Base-by-base conservation (phyloP, 176 grass and related monocot genomes). In the Otatea glauca region DNA sequence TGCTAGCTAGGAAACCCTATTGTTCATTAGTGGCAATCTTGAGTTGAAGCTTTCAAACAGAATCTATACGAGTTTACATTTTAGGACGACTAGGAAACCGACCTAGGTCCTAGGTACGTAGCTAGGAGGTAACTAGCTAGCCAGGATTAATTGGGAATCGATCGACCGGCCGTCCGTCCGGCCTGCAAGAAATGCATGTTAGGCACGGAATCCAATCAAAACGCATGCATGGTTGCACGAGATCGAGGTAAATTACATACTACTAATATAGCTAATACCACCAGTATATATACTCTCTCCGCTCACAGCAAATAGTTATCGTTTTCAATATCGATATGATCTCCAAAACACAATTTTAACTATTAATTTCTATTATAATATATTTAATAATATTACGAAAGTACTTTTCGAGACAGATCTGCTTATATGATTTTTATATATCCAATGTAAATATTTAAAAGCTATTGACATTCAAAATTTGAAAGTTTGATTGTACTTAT, bases 181-280 rank as follows among this genome's bases (percentile, higher is more conserved):
- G 74, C 45, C 87, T 70, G 82, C 76, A 74, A 64, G 66, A 74
- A 74, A 83, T 82, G n/a, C n/a, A n/a, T n/a, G 64, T 61, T 70
- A 64, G 80, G 74, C 84, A 79, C 80, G 73, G 84, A 86, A 80
- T 74, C 74, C 67, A 74, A 87, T 84, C 48, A 78, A 72, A 83
- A 17, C 12, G 82, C 62, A 9, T 54, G 15, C 61, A 15, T 49
- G 81, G 72, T 20, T 76, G 64, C 58, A 74, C 58, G 70, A 64
- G 27, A 44, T 83, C 58, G 44, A 75, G 70, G 81, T 65, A 83
- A 73, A 63, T 82, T 72, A 34, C 39, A 56, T 29, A 6, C 62
- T 48, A 12, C 25, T 49, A 35, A 8, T 64, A 27, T 64, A 27
- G 9, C 29, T 29, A 29, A 1, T 4, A 11, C 13, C 9, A 1